These are phyloP conservation scores for Claviceps maximensis DNA, from an alignment of 2,329 filamentous ascomycete genomes.

Conservation along the genomic window DNA sequence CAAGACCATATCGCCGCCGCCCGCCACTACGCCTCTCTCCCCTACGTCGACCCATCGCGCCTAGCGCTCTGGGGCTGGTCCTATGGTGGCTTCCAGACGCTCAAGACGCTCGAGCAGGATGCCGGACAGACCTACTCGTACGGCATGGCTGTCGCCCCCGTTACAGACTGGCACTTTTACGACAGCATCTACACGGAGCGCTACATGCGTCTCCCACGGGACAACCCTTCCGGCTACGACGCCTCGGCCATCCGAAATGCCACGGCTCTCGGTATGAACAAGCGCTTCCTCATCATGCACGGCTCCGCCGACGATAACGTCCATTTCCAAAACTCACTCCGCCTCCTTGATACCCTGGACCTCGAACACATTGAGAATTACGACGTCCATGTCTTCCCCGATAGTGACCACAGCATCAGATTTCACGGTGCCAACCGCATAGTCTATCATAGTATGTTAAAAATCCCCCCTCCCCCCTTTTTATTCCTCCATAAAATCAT, in stretches of 20 bases:
- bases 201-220: conserved; percentile 90
- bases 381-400: conserved; percentile 91
- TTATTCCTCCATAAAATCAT: too few species aligned
- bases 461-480: background rate
- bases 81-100: conserved; percentile 86
- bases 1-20: conserved; percentile 85
- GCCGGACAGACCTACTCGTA: conserved; percentile 85
- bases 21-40: conserved; percentile 66
- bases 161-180: conserved; percentile 97
- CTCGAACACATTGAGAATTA: conserved; percentile 77
- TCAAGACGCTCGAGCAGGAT: conserved; percentile 89
- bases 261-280: conserved; percentile 57
- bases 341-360: conserved; percentile 76
- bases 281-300: conserved; percentile 90
- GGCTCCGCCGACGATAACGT: conserved; percentile 96
- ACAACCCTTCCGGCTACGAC: conserved; percentile 67
- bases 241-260: conserved; percentile 63
- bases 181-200: conserved; percentile 89
- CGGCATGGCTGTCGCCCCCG: conserved; percentile 94
- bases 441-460: conserved; percentile 74
- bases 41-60: conserved; percentile 69
- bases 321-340: conserved; percentile 88
- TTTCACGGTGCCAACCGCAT: conserved; percentile 89
- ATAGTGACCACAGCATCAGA: conserved; percentile 87
- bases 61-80: conserved; percentile 98